Conservation (phyloP, 371 early-diverging fungal species). For the Mucor sp. region DNA sequence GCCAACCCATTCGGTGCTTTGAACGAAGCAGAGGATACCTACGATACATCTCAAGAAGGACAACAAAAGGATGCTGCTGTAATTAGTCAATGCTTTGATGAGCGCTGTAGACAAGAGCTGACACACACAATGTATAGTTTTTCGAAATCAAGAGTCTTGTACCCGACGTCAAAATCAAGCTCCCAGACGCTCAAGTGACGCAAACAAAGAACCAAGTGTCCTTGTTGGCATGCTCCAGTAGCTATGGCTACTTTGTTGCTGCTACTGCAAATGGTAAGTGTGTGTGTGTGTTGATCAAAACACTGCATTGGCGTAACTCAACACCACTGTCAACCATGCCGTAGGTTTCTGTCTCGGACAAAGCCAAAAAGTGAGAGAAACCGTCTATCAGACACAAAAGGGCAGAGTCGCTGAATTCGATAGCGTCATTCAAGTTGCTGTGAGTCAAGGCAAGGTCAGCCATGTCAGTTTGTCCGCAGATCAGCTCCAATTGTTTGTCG, state of each 20-base stretch:
- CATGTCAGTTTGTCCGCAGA: conserved; percentile 36
- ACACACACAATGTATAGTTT: conserved; percentile 20
- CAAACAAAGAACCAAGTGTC: conserved; percentile 19
- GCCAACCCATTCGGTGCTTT: background rate
- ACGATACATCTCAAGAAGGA: background rate
- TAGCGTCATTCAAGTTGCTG: conserved; percentile 7
- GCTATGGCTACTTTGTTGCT: conserved; percentile 46
- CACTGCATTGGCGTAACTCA: background rate
- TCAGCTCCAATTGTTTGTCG: conserved; percentile 34
- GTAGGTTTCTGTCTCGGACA: conserved; percentile 42
- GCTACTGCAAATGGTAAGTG: conserved; percentile 32
- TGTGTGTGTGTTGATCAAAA: background rate
- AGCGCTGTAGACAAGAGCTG: background rate
- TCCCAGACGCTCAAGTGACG: conserved; percentile 30
- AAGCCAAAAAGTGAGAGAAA: conserved; percentile 26
- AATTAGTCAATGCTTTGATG: background rate
- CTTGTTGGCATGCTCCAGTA: conserved; percentile 39
- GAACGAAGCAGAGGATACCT: background rate
- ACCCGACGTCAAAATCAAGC: conserved; percentile 39
- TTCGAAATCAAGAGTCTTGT: conserved; percentile 41
- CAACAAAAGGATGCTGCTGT: conserved; percentile 1
- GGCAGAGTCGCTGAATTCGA: conserved; percentile 16
- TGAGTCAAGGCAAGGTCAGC: conserved; percentile 28
- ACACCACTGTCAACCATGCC: background rate
- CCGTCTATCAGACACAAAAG: conserved; percentile 24